These are phyloP conservation scores for Coemansia sp. DNA, from an alignment of 192 early-diverging fungal species.

Conservation along the genomic window DNA sequence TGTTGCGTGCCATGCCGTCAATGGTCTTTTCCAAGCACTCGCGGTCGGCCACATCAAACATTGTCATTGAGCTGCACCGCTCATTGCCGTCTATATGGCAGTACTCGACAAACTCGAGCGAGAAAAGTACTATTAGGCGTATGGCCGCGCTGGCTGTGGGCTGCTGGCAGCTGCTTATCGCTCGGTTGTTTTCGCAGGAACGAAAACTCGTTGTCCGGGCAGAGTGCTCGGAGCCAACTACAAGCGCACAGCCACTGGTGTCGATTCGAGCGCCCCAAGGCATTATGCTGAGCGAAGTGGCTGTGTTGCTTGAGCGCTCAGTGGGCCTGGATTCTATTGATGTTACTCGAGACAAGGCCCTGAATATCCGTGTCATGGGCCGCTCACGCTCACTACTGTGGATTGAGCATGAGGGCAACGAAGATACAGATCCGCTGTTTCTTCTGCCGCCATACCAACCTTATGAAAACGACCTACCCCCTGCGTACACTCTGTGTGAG, in stretches of 20 bases:
- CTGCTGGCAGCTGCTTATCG: constrained; percentile 17
- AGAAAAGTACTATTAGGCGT: neutral
- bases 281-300: constrained; percentile 36
- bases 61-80: constrained; percentile 27
- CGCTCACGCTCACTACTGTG: constrained; percentile 26
- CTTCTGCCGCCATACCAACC: constrained; percentile 34
- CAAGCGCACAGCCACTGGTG: constrained; percentile 12
- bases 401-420: constrained; percentile 7
- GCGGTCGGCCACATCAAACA: constrained; percentile 12
- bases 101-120: neutral
- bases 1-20: constrained; percentile 17
- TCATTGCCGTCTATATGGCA: neutral
- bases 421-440: constrained; percentile 2
- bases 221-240: constrained; percentile 7
- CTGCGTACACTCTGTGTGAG: constrained; percentile 23
- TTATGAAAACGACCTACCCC: constrained; percentile 20
- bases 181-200: constrained; percentile 15
- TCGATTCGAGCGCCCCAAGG: constrained; percentile 37
- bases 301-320: constrained; percentile 18
- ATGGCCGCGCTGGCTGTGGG: constrained; percentile 9
- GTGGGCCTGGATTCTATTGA: constrained; percentile 3
- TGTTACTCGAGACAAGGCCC: constrained; percentile 39
- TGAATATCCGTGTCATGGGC: constrained; percentile 44
- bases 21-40: constrained; percentile 26
- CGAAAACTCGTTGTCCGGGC: constrained; percentile 37